Evolutionary conservation across 495 filamentous ascomycete species (phyloP), one percentile per base, ranked within the genome.

Genomic region (Penicillium antarcticum): DNA sequence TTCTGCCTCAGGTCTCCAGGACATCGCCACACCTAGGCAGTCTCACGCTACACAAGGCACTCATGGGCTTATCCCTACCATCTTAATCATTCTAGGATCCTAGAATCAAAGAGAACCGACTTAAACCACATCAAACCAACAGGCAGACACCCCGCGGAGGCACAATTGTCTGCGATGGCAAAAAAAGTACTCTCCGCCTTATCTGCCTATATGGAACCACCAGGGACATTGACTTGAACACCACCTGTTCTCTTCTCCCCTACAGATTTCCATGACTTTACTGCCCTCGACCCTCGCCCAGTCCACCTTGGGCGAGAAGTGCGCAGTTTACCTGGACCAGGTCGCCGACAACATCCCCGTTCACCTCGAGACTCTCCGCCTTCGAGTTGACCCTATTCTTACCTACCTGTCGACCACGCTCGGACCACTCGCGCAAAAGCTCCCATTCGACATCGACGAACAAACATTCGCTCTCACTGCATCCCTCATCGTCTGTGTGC

Each of bases 281-380:
- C 58, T 69, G 68, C 63, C 71, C 14, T 66, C 71, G 57, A 68
- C 62, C 49, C 65, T 71, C 68, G 74, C 75, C 66, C 68, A 73
- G 67, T 72, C 72, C 62, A 68, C 68, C 45, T 62, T 78, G 69
- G 62, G 69, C 61, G 72, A 80, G 67, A 68, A 72, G 62, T 75
- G 68, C 51, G 64, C 71, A 46, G 58, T 68, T 23, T 78, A 81
- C 45, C 56, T 87, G 44, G 73, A 78, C 45, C 76, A 75, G 57
- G 68, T 83, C 51, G 78, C 75, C 59, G 73, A 79, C 42, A 81
- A 78, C 45, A 66, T 84, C 54, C 71, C 77, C 55, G 61, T 72
- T 19, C 71, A 70, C n/a, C 60, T 77, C n/a, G 72, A 62, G 11
- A 65, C 71, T 32, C 52, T 77, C 17, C 69, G 67, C 47, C 61